Evolutionary conservation across 441 rosid species (phyloP), one percentile per base, ranked within the genome.

Genomic region (Monsonia emarginata): DNA sequence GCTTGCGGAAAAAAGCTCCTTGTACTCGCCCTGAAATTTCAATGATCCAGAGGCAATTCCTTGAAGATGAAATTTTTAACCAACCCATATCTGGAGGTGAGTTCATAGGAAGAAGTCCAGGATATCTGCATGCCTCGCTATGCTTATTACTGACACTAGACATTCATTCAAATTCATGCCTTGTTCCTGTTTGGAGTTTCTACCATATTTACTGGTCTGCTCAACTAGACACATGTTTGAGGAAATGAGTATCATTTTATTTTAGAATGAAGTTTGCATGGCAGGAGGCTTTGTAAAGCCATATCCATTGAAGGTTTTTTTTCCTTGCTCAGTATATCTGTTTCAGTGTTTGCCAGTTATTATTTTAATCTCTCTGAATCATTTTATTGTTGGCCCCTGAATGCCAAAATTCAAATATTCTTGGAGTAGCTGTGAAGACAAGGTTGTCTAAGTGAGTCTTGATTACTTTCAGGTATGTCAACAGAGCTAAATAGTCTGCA

Each of bases 1-100:
- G 99, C 46, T 72, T 83, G 67, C 89, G 99, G 19, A 95, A 90
- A 80, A 95, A 95, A 75, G 98, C 99, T 18, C 99, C 99, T 64
- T 95, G 99, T 78, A 95, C 98, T 65, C 74, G 78, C 68, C 70
- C 89, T 63, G 99, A 95, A 81, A 90, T 91, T 79, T 69, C 84
- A 73, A 85, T 82, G 85, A 85, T 95, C 72, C 88, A 82, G 78
- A 85, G 96, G 68, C 96, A 83, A 70, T 86, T 82, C 74, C 72
- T 86, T 74, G 96, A 83, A 78, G 91, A 84, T 66, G 88, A 79
- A 63, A 83, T 88, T 54, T 95, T 88, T 63, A 66, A 68, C 58
- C 90, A 84, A 77, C 80, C 89, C 10, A 65, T 84, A 73, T 79
- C 84, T 68, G 82, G 90, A 25, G 98, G 99, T 95, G 78, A 82